phyloP scores from a whole-genome alignment of 2,329 filamentous ascomycete species.

The Trichoderma atroviride region DNA sequence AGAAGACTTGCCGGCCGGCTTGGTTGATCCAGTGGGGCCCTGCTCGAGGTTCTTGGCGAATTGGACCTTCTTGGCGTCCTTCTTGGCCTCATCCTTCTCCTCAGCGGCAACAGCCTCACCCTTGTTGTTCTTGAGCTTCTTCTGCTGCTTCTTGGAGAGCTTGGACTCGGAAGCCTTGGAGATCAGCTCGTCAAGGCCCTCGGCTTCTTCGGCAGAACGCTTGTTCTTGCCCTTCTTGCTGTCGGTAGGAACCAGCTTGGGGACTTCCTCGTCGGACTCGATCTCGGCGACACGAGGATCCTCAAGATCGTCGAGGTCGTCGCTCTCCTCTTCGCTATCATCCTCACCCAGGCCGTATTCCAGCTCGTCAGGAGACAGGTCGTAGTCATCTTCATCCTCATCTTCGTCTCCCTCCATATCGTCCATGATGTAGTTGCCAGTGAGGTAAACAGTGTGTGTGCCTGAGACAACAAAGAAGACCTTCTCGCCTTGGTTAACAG shows the following conservation, averaged over 20 bases:
- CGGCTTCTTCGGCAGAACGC: conserved; percentile 76
- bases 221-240: conserved; percentile 85
- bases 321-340: conserved; percentile 71
- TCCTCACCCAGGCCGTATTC: conserved; percentile 72
- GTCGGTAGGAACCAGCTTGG: conserved; percentile 57
- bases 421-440: conserved; percentile 91
- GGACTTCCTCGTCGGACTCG: conserved; percentile 74
- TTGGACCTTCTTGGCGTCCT: conserved; percentile 87
- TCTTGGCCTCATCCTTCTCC: conserved; percentile 62
- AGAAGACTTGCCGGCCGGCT: conserved; percentile 48
- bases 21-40: conserved; percentile 75
- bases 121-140: conserved; percentile 99
- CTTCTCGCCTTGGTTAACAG: conserved; percentile 82
- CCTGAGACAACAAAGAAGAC: conserved; percentile 92
- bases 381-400: conserved; percentile 73
- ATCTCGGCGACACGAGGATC: conserved; percentile 84
- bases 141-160: conserved; percentile 93
- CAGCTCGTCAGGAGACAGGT: conserved; percentile 79
- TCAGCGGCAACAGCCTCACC: conserved; percentile 75
- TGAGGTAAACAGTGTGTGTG: conserved; percentile 87
- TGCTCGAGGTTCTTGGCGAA: conserved; percentile 99
- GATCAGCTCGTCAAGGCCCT: conserved; percentile 82
- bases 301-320: conserved; percentile 76
- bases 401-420: conserved; percentile 64
- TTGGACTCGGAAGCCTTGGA: conserved; percentile 76